Base-by-base conservation (phyloP, 345 rosid genomes). In the Eucalyptus marginata region DNA sequence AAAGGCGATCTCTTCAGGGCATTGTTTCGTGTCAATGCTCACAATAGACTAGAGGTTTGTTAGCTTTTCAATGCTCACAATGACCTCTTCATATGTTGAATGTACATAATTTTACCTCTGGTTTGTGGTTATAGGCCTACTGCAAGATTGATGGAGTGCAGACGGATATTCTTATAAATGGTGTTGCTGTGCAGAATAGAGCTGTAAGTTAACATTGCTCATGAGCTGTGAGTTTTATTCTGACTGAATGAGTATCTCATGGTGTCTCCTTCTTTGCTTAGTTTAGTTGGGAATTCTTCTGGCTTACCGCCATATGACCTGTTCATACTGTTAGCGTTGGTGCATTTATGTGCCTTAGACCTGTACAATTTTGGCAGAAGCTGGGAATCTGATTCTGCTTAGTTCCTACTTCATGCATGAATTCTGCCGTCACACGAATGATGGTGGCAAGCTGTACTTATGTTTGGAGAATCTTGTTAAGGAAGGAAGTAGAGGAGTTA, bases 101-200 rank as follows among this genome's bases (percentile, higher is more conserved):
- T 33, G 86, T 76, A 49, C 89, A 40, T n/a, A 49, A 27, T 86
- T 31, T 29, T 86, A 13, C n/a, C 62, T 11, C 86, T 66, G 62
- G 25, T 86, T 40, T 71, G 49, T 83, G 62, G 88, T 90, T 84
- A 56, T 86, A 97, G 99, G 99, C 99, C 25, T 97, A 97, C 88
- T 96, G 99, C 95, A 97, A 95, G 94, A 94, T 97, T 89, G 98
- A 97, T n/a, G 97, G 98, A 88, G 95, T 97, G 13, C 94, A 96
- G 59, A 94, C 93, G 9, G 98, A 97, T 92, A 86, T 97, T 92
- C 96, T 97, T 25, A 93, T 97, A 81, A 93, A 56, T 93, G 99
- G 99, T 83, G 83, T 87, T 91, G 92, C 93, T 89, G 89, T 91
- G 29, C 99, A 97, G 92, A 97, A 96, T 88, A 95, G 99, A 94